Base-by-base conservation (phyloP, 2,329 filamentous ascomycete genomes). In the Orbilia blumenaviensis region DNA sequence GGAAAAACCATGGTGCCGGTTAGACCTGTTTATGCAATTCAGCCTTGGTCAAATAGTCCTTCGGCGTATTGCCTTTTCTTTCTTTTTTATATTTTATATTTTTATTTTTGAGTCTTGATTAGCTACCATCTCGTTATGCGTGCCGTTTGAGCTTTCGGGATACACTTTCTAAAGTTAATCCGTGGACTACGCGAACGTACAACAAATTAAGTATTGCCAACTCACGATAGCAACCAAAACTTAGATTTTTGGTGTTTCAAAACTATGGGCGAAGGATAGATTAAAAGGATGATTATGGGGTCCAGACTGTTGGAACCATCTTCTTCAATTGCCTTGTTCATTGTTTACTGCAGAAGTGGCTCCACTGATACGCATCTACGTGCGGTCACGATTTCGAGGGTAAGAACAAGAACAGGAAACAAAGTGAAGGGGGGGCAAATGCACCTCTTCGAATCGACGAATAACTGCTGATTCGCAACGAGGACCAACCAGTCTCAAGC, bases 241-340 rank as follows among this genome's bases (percentile, higher is more conserved):
- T 16, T 48, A 21, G 5, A 56, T 9, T 38, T 56, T 56, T 3
- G 29, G 29, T 10, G 16, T 56, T 38, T 56, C 29, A 23, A 56
- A 38, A 8, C 5, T 34, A 14, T 38, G 16, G 46, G 61, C 46
- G 10, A 61, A n/a, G 18, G 14, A 36, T 44, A 38, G n/a, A 32
- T 29, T 27, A 12, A 10, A 61, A 27, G 7, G 48, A 8, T 18
- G n/a, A 16, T 25, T 21, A 69, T 18, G 48, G 58, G 63, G 68
- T 63, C 71, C 71, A 34, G 63, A 42, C 64, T 67, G 34, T n/a
- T 46, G 62, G 69, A 38, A 63, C 56, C 10, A 5, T 34, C 42
- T 14, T 5, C 7, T 3, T 7, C 21, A 38, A 32, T 62, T n/a
- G 12, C 9, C 23, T 18, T 34, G n/a, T 25, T 21, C 41, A 14